Base-by-base conservation (phyloP, 73 alveolate species). In the Paramecium caudatum region DNA sequence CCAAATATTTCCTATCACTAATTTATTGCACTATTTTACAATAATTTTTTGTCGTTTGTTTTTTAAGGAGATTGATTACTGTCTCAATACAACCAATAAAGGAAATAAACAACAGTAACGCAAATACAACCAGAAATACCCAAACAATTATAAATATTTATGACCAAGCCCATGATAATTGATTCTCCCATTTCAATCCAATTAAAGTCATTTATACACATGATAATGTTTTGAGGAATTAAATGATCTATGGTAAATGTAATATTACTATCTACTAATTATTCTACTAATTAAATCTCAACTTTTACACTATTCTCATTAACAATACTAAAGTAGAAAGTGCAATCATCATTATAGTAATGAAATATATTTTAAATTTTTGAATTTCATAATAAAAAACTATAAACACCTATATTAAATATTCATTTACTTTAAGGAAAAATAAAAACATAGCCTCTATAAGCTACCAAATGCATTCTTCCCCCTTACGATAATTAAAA, bases 401-500 rank as follows among this genome's bases (percentile, higher is more conserved):
- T 41, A 74, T 19, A 74, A 74, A 74, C 16, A 74, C 47, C 88
- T 74, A 8, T 41, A 1, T 39, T 39, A 16, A 19, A 45, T 34
- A 41, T 4, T 16, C 12, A 0, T 0, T 13, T 74, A 74, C 88
- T 45, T 74, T 74, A 36, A 74, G 43, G n/a, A 74, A 74, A 37
- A 74, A 74, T 74, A 74, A 43, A 74, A 74, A 74, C 88, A 74
- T 74, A 74, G 88, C 47, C 12, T 74, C 88, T 12, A 74, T 74
- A 7, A 74, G 47, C 32, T 74, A 45, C 88, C 88, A 74, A 45
- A 74, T 74, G 16, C 88, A 74, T 10, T 74, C 88, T 10, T 74
- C 88, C 32, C 88, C 88, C 32, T 74, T 74, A 21, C 88, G 62
- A 74, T 74, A 74, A 41, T 74, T 74, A 45, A 12, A 74, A 45